phyloP scores from a whole-genome alignment of 768 basidiomycete genomes.

The Lactifluus piperatus region DNA sequence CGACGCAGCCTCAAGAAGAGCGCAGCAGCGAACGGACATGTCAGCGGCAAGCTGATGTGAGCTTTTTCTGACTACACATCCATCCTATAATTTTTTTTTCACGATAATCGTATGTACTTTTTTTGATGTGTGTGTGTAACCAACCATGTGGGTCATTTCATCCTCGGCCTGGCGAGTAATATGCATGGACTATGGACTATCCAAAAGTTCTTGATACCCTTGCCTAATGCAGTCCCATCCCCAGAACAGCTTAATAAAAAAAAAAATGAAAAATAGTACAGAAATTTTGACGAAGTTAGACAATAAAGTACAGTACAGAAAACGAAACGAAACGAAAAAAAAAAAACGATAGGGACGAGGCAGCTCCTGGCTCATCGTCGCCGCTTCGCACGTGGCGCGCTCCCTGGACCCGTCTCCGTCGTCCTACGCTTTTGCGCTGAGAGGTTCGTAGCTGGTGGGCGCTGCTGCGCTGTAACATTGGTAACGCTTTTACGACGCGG shows the following conservation, averaged over 20 bases:
- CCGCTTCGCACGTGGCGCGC: slow-evolving; percentile 9
- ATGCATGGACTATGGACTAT: neutral
- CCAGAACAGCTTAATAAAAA: neutral
- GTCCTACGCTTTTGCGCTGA: slow-evolving; percentile 9
- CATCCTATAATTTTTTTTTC: neutral
- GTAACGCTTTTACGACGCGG: slow-evolving; percentile 10
- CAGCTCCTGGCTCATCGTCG: slow-evolving; percentile 5
- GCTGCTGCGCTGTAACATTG: neutral
- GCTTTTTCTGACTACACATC: neutral
- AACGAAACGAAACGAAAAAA: neutral
- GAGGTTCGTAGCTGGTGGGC: neutral
- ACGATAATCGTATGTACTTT: too few species aligned
- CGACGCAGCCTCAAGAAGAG: slow-evolving; percentile 65
- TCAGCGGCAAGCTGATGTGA: slow-evolving; percentile 21
- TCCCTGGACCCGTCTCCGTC: neutral
- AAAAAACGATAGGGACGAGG: neutral
- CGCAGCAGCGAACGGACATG: slow-evolving; percentile 19
- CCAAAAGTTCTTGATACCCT: neutral
- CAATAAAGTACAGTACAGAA: slow-evolving; percentile 4
- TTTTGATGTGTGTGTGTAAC: too few species aligned
- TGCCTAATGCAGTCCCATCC: neutral
- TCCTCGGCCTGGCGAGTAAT: neutral
- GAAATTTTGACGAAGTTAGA: neutral
- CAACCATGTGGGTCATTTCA: slow-evolving; percentile 7
- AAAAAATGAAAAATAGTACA: too few species aligned